Conservation (phyloP, 495 filamentous ascomycete species). For the Tirmania nivea region DNA sequence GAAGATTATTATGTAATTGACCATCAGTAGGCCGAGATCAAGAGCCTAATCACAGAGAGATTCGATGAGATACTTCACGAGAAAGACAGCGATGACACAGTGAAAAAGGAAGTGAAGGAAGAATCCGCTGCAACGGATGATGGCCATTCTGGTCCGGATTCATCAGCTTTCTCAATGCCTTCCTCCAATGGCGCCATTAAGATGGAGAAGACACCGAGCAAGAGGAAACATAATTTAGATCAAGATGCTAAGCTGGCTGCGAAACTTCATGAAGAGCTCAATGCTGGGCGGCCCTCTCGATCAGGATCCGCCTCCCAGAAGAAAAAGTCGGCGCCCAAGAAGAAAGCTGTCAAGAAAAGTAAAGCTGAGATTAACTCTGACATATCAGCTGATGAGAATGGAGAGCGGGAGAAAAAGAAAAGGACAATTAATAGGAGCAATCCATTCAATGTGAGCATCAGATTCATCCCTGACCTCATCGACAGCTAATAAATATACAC, state of each 20-base stretch:
- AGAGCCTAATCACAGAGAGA: slow-evolving; percentile 62
- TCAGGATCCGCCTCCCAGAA: slow-evolving; percentile 39
- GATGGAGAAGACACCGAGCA: slow-evolving; percentile 19
- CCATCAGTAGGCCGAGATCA: slow-evolving; percentile 44
- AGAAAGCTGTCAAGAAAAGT: slow-evolving; percentile 33
- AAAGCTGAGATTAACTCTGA: slow-evolving; percentile 63
- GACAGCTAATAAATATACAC: not conserved
- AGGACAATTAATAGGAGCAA: slow-evolving; percentile 40
- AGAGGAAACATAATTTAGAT: slow-evolving; percentile 33
- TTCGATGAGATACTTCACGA: slow-evolving; percentile 53
- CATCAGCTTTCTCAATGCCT: slow-evolving; percentile 22
- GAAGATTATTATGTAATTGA: not conserved
- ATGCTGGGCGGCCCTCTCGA: slow-evolving; percentile 49
- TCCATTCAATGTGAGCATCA: slow-evolving; percentile 41
- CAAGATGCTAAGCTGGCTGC: slow-evolving; percentile 73
- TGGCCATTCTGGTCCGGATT: slow-evolving; percentile 20
- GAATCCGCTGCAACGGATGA: slow-evolving; percentile 7
- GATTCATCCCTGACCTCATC: not conserved
- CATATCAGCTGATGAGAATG: slow-evolving; percentile 32
- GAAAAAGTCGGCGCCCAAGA: slow-evolving; percentile 33
- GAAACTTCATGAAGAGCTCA: slow-evolving; percentile 78
- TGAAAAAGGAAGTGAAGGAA: slow-evolving; percentile 25
- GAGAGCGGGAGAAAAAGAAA: slow-evolving; percentile 33
- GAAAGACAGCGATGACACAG: slow-evolving; percentile 1
- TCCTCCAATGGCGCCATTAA: slow-evolving; percentile 23